phyloP scores from a whole-genome alignment of 2,329 filamentous ascomycete genomes.

The Teratosphaeriaceae sp. region DNA sequence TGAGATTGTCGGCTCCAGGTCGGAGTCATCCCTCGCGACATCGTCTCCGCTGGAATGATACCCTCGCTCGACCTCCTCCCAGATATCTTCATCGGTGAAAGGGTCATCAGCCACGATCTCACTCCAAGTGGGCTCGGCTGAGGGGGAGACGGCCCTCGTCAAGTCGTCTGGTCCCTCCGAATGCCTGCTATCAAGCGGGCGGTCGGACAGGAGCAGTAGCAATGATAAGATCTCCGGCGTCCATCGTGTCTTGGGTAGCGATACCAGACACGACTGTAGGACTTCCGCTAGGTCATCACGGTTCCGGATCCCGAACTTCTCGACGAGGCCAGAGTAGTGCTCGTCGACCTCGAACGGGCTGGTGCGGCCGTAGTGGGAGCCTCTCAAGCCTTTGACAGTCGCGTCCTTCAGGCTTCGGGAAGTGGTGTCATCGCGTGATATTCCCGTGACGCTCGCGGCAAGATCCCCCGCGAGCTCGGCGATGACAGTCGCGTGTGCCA shows the following conservation, averaged over 20 bases:
- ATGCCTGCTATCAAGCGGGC: constrained; percentile 64
- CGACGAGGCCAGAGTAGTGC: constrained; percentile 54
- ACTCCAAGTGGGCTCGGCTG: constrained; percentile 59
- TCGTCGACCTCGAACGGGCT: constrained; percentile 44
- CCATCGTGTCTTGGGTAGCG: constrained; percentile 57
- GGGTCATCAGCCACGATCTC: constrained; percentile 73
- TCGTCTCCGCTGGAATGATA: constrained; percentile 61
- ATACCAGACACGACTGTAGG: constrained; percentile 51
- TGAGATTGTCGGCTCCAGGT: constrained; percentile 19
- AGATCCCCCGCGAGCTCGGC: constrained; percentile 63
- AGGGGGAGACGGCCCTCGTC: not conserved
- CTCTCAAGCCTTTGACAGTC: constrained; percentile 33
- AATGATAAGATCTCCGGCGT: constrained; percentile 74
- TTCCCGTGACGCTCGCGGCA: constrained; percentile 56
- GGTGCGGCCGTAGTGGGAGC: constrained; percentile 38
- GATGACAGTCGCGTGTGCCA: constrained; percentile 65
- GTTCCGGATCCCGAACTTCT: constrained; percentile 76
- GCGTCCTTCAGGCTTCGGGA: constrained; percentile 34
- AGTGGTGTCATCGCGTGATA: constrained; percentile 21
- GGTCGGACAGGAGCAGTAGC: constrained; percentile 73
- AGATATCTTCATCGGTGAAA: constrained; percentile 61
- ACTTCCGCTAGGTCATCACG: constrained; percentile 73
- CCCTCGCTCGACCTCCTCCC: constrained; percentile 62
- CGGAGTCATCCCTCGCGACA: constrained; percentile 27
- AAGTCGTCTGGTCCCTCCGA: constrained; percentile 45